Conservation (phyloP, 305 asterid species). For the Solanum hybrid region DNA sequence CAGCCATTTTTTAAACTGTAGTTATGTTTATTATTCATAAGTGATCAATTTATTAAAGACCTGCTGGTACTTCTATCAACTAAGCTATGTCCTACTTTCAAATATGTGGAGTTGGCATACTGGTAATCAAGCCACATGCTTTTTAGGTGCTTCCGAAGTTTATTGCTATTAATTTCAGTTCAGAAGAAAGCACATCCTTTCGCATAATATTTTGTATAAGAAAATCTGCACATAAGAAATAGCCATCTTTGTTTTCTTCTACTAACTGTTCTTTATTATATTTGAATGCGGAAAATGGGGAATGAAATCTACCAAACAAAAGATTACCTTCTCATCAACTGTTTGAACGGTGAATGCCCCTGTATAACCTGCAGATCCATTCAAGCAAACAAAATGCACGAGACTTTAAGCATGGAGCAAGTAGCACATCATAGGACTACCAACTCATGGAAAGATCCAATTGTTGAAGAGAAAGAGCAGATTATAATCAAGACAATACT, state of each 20-base stretch:
- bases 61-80: neutral
- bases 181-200: neutral
- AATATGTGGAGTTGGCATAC: neutral
- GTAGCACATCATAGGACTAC: neutral
- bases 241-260: neutral
- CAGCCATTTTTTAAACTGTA: neutral
- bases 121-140: neutral
- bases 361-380: conserved; percentile 66
- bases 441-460: neutral
- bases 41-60: neutral
- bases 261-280: neutral
- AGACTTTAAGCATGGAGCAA: neutral
- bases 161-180: neutral
- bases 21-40: neutral
- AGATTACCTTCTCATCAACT: conserved; percentile 46
- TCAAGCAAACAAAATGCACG: conserved; percentile 9
- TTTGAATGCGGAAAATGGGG: neutral
- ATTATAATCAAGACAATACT: neutral
- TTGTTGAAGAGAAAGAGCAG: neutral
- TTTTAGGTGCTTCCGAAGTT: neutral
- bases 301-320: neutral
- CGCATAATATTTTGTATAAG: neutral
- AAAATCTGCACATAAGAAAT: neutral
- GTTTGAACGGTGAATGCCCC: conserved; percentile 83
- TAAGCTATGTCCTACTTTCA: neutral